A percentile compares a stretch with the other conserved stretches of the same genome.
Evolutionary conservation across 345 rosid genomes (phyloP).

Genomic region (Corymbia maculata): DNA sequence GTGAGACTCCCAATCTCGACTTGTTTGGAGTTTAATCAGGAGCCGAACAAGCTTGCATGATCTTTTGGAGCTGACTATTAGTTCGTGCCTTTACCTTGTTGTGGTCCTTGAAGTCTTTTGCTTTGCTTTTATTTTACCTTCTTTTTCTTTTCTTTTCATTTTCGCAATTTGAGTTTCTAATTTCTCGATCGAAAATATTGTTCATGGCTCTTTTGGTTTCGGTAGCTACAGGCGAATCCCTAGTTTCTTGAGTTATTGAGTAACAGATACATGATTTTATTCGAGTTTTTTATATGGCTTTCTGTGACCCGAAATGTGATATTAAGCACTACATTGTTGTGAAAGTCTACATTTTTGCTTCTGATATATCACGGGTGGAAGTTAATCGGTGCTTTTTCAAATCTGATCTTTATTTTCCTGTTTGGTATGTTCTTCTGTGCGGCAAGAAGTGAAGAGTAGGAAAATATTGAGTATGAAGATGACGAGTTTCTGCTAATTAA

Average conservation of each 20-base stretch:
- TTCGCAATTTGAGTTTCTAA: not conserved
- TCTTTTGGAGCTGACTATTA: not conserved
- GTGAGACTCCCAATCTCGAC: not conserved
- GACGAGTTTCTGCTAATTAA: not conserved
- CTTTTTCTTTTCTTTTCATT: not conserved
- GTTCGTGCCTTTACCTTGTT: slow-evolving; percentile 2
- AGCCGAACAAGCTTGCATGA: not conserved
- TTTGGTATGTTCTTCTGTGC: not conserved
- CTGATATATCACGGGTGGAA: not conserved
- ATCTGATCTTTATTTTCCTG: not conserved
- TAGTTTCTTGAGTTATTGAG: not conserved
- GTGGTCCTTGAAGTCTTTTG: slow-evolving; percentile 15
- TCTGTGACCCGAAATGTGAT: not conserved
- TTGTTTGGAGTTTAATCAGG: not conserved
- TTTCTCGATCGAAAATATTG: not conserved
- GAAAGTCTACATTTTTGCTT: not conserved
- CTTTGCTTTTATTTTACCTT: not conserved
- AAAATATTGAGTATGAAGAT: not conserved
- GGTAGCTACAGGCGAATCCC: not conserved
- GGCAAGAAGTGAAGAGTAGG: not conserved
- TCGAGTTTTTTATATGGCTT: not conserved
- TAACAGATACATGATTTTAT: not conserved
- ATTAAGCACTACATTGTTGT: not conserved
- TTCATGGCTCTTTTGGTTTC: not conserved
- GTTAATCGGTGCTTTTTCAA: not conserved